A percentile compares a stretch with the other conserved stretches of the same genome.
Evolutionary conservation across 2,329 filamentous ascomycete species (phyloP).

Genomic region (Lasiodiplodia gonubiensis): DNA sequence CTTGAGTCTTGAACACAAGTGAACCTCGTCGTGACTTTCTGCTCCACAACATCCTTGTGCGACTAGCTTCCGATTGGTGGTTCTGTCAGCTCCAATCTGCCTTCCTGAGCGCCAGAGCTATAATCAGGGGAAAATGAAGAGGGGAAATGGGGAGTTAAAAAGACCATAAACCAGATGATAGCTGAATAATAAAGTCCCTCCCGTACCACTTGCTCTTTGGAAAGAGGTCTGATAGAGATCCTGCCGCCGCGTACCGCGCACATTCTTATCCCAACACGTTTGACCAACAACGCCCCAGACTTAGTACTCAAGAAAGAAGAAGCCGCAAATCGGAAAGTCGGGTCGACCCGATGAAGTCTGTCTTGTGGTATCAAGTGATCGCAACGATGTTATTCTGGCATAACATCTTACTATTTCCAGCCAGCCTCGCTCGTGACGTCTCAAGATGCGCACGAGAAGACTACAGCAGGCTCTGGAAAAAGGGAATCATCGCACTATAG

Average conservation of each 20-base stretch:
- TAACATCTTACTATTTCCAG: background rate
- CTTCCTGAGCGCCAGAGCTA: conserved; percentile 10
- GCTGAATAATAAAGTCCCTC: conserved; percentile 5
- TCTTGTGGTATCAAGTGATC: conserved; percentile 9
- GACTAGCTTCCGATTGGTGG: background rate
- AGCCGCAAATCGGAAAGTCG: background rate
- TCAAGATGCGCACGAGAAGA: background rate
- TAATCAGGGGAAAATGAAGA: background rate
- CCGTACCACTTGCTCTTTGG: background rate
- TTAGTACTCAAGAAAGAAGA: background rate
- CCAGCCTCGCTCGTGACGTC: background rate
- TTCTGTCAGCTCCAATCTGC: conserved; percentile 1
- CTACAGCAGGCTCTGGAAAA: conserved; percentile 26
- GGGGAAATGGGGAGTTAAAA: background rate
- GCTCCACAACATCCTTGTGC: background rate
- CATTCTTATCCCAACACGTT: conserved; percentile 7
- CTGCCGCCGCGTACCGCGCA: background rate
- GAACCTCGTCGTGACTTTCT: background rate
- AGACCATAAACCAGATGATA: background rate
- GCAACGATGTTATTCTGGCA: background rate
- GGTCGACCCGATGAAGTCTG: background rate
- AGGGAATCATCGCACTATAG: conserved; percentile 25
- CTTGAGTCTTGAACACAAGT: background rate
- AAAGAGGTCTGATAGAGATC: background rate
- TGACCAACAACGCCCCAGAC: conserved; percentile 20